A percentile compares a stretch with the other conserved stretches of the same genome.
phyloP scores from a whole-genome alignment of 192 early-diverging fungal genomes.

The Lobosporangium transversale region DNA sequence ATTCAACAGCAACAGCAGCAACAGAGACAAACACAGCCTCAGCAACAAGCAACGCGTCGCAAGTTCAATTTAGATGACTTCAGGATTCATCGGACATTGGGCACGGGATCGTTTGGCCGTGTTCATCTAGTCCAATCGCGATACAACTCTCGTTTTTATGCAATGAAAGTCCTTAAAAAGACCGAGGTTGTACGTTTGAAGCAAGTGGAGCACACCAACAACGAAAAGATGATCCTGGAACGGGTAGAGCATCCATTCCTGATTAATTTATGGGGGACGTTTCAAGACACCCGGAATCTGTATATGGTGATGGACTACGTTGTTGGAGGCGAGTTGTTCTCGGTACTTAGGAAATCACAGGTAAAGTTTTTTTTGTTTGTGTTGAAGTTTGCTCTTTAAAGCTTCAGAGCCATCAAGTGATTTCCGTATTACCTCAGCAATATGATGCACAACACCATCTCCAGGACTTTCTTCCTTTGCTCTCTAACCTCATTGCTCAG shows the following conservation, averaged over 20 bases:
- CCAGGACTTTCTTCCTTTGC: no score
- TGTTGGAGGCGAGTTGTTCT: constrained; percentile 89
- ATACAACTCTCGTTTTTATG: constrained; percentile 82
- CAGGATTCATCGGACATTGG: constrained; percentile 84
- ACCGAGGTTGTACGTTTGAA: constrained; percentile 89
- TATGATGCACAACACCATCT: no score
- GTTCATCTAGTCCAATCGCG: constrained; percentile 88
- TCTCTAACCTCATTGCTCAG: no score
- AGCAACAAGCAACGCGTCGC: constrained; percentile 24
- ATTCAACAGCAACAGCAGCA: constrained; percentile 24
- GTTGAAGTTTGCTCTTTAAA: no score
- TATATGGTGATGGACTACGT: constrained; percentile 96
- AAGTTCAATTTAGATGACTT: constrained; percentile 75
- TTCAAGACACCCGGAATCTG: constrained; percentile 87
- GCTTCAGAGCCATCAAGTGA: no score
- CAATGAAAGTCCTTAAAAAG: constrained; percentile 96
- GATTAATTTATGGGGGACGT: constrained; percentile 88
- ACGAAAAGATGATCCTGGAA: constrained; percentile 91
- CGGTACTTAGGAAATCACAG: constrained; percentile 76
- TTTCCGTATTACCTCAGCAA: no score
- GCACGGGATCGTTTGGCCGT: constrained; percentile 95
- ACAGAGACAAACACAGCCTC: constrained; percentile 2
- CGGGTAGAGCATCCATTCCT: constrained; percentile 87
- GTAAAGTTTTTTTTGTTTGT: no score
- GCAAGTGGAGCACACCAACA: constrained; percentile 97